Evolutionary conservation across 2,329 filamentous ascomycete species (phyloP).

Genomic region (Fusarium algeriense): DNA sequence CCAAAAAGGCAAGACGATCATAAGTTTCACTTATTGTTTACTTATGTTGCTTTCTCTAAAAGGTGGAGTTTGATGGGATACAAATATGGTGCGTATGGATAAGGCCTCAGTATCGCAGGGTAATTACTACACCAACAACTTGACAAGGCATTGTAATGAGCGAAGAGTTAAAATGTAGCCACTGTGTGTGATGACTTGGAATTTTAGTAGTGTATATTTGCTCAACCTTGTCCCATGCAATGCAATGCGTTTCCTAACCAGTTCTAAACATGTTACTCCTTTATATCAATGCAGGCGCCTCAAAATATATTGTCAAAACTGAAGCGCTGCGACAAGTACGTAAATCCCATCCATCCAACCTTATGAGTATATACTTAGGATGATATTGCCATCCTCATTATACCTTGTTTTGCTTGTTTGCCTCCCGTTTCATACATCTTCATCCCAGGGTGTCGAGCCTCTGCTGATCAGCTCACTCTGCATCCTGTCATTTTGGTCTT

Average conservation of each 20-base stretch:
- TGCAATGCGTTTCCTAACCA: slow-evolving; percentile 19
- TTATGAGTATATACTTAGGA: slow-evolving; percentile 40
- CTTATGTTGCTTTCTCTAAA: neutral
- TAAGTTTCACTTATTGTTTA: neutral
- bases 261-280: slow-evolving; percentile 29
- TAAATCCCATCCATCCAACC: slow-evolving; percentile 42
- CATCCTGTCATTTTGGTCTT: slow-evolving; percentile 58
- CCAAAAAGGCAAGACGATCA: slow-evolving; percentile 40
- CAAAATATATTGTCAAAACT: slow-evolving; percentile 33
- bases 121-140: neutral
- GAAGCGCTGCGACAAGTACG: slow-evolving; percentile 25
- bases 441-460: slow-evolving; percentile 53
- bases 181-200: slow-evolving; percentile 6
- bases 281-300: slow-evolving; percentile 16
- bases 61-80: slow-evolving; percentile 15
- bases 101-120: neutral
- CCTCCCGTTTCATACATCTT: slow-evolving; percentile 43
- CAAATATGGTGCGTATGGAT: neutral
- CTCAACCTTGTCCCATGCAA: slow-evolving; percentile 19
- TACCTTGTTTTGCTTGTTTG: slow-evolving; percentile 1
- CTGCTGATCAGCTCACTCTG: slow-evolving; percentile 53
- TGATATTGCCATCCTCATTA: slow-evolving; percentile 12
- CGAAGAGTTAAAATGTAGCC: neutral
- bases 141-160: neutral
- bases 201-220: slow-evolving; percentile 29